Base-by-base conservation (phyloP, 208 protist species). In the Angomonas desouzai region DNA sequence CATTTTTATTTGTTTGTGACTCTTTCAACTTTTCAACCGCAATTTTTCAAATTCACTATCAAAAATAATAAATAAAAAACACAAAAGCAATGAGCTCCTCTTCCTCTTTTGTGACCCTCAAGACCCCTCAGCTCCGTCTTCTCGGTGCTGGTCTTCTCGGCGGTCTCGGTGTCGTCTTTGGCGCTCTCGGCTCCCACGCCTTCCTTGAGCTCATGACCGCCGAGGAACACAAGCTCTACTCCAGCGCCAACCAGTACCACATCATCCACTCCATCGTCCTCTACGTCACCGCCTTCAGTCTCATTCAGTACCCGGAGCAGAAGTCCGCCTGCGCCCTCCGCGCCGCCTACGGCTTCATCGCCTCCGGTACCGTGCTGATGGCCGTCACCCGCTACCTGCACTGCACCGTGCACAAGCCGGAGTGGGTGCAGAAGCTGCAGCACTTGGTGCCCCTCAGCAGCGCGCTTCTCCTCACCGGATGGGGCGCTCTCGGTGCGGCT, bases 181-280 rank as follows among this genome's bases (percentile, higher is more conserved):
- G 81, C 10, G 81, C 77, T 9, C 59, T 83, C 49, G 81, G 81
- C 71, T 75, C 73, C 9, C 77, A 83, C 71, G 70, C 70, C 25
- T 83, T 87, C 56, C 61, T 77, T 10, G 55, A 67, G 22, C 3
- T 60, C n/a, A 87, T 83, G 81, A 69, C 79, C 57, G 56, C 61
- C 20, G 60, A 70, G 34, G 67, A 83, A 70, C 64, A 77, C 33
- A 76, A 76, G 67, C 62, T 62, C 13, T 87, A 79, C 64, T 65
- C 68, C 62, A 51, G 72, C 7, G 81, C 74, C 33, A 81, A 81
- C 69, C 79, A 84, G 69, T 86, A 86, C 49, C 79, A 92, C 74
- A 65, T 92, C 45, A 51, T 89, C 18, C 82, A 92, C 73, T 79
- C 82, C 29, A 60, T 80, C 28, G 82, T 57, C 7, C 51, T 29